These are phyloP conservation scores for Sporothrix dimorphospora DNA, from an alignment of 2,329 filamentous ascomycete species.

Conservation along the genomic window DNA sequence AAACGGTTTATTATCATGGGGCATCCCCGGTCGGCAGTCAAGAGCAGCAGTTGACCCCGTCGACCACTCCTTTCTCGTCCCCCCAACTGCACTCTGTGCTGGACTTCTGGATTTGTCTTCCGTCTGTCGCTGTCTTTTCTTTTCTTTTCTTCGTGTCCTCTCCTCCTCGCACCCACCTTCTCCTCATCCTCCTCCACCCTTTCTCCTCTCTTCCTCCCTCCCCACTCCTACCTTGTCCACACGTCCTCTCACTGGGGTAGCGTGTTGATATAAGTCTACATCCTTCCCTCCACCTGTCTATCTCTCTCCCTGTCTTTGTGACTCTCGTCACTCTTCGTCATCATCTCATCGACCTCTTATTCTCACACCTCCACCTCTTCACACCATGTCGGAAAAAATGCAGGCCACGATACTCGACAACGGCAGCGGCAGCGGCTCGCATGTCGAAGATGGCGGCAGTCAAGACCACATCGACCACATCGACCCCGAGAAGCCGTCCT, in stretches of 20 bases:
- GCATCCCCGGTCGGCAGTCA: not conserved
- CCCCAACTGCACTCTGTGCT: not conserved
- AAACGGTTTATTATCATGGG: conserved; percentile 15
- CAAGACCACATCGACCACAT: conserved; percentile 1
- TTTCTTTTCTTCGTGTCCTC: not conserved
- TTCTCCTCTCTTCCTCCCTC: not conserved
- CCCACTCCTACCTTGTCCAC: not conserved
- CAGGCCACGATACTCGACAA: conserved; percentile 21
- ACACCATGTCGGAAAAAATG: conserved; percentile 17
- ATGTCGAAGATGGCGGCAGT: conserved; percentile 21
- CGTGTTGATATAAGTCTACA: conserved; percentile 21
- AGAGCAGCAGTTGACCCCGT: not conserved
- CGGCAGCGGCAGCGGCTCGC: conserved; percentile 26
- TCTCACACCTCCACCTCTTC: not conserved
- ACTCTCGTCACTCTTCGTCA: not conserved
- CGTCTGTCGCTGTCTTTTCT: not conserved
- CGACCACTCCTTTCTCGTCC: not conserved
- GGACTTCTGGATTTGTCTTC: not conserved
- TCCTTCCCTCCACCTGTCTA: not conserved
- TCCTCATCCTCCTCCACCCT: not conserved
- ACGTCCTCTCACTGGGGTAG: not conserved
- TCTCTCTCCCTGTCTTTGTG: too few relatives aligned
- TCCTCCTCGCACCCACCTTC: not conserved
- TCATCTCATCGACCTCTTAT: not conserved
- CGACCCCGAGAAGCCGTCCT: conserved; percentile 6